Evolutionary conservation across 2,329 filamentous ascomycete species (phyloP), one percentile per base, ranked within the genome.

Genomic region (Penicillium sp.): DNA sequence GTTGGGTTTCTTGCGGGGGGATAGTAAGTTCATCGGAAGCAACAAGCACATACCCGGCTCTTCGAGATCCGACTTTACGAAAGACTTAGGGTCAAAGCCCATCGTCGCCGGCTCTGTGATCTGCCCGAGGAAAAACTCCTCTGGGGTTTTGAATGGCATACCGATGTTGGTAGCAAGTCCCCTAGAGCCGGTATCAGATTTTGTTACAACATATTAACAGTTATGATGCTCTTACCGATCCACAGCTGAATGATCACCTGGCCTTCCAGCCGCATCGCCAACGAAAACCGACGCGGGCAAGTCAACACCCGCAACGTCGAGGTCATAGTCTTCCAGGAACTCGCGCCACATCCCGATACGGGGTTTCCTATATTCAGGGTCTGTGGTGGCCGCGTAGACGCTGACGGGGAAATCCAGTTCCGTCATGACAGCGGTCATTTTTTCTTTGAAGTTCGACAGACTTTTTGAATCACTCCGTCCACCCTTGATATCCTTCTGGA

Each of bases 131-230:
- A 97, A 97, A 77, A 88, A 96, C 73, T 97, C 93, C 70, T 99
- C 94, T 0, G 94, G 94, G 0, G 93, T 96, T 57, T 86, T 79
- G 73, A 93, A 99, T 13, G 78, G 71, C 63, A 99, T 85, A 4
- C 90, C 90, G 13, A 93, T 77, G 69, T 99, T 97, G 60, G 87
- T 81, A 3, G 94, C 93, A 66, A 97, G 89, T 68, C 97, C 90
- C 57, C 91, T 86, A 64, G 23, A 36, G 29, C 4, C 2, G 12
- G 43, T 47, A 45, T 66, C 43, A 69, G 70, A 1, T 64, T 59
- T 4, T 60, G 64, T n/a, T 55, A 41, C 47, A 44, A 43, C 19
- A 57, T 53, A 8, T 13, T 8, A 35, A 44, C 8, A 33, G 54
- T 48, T 12, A 8, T 31, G 19, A 15, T 23, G 33, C 17, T 57